A percentile compares a stretch with the other conserved stretches of the same genome.
phyloP scores from a whole-genome alignment of 345 rosid species.

The Gossypium arboreum region DNA sequence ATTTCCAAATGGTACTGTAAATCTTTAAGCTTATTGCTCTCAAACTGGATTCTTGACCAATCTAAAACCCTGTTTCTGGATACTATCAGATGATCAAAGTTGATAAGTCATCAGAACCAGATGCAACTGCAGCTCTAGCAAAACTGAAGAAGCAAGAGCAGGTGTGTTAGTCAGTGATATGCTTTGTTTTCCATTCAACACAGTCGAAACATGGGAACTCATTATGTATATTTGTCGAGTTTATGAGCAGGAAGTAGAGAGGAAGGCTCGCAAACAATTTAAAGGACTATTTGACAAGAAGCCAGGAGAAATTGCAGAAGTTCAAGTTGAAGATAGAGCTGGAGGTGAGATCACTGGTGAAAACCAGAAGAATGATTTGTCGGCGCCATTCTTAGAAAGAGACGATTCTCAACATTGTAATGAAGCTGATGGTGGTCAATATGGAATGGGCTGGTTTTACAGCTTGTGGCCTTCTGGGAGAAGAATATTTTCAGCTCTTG shows the following conservation, averaged over 20 bases:
- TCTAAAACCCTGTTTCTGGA: constrained; percentile 19
- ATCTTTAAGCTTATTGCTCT: background rate
- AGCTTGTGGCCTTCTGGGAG: constrained; percentile 47
- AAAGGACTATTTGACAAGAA: constrained; percentile 93
- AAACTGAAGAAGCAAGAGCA: constrained; percentile 81
- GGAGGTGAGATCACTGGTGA: constrained; percentile 21
- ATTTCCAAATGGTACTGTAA: constrained; percentile 53
- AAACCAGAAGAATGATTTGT: constrained; percentile 13
- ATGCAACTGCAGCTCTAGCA: constrained; percentile 63
- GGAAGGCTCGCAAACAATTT: constrained; percentile 75
- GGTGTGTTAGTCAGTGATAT: constrained; percentile 33
- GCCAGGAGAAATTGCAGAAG: constrained; percentile 83
- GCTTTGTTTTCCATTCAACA: background rate
- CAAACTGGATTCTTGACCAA: background rate
- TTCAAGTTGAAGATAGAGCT: constrained; percentile 19
- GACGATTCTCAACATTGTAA: constrained; percentile 19
- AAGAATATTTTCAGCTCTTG: constrained; percentile 38
- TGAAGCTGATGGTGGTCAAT: constrained; percentile 26
- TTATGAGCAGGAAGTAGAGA: constrained; percentile 62
- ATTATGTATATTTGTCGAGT: background rate
- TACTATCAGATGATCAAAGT: constrained; percentile 50
- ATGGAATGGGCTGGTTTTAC: constrained; percentile 37
- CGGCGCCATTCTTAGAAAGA: constrained; percentile 16
- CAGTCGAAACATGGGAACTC: background rate
- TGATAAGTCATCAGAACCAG: constrained; percentile 57